These are phyloP conservation scores for Venturia asperata DNA, from an alignment of 2,329 filamentous ascomycete genomes.

Conservation along the genomic window DNA sequence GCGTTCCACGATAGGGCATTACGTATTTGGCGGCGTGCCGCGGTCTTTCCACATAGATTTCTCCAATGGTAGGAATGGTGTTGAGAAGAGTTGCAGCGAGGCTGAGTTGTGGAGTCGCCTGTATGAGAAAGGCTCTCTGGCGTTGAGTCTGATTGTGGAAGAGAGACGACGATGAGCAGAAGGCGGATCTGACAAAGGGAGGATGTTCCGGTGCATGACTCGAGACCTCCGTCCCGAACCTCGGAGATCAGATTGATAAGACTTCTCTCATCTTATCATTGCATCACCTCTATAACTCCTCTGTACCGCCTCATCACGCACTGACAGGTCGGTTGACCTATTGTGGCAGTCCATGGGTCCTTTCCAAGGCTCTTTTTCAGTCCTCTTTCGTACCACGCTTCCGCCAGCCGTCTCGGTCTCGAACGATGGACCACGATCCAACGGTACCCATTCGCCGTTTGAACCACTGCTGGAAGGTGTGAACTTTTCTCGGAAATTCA, in stretches of 20 bases:
- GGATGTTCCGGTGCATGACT: not conserved
- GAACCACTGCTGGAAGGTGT: conserved; percentile 13
- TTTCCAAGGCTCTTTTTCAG: not conserved
- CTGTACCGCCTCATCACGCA: not conserved
- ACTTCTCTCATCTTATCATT: not conserved
- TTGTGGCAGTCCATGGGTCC: not conserved
- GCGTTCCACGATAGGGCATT: conserved; percentile 4
- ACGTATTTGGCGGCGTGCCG: not conserved
- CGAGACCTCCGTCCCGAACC: not conserved
- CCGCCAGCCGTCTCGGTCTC: not conserved
- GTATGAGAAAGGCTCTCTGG: too few relatives aligned
- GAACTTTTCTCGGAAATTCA: conserved; percentile 4
- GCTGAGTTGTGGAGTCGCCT: too few relatives aligned
- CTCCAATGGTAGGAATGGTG: not conserved
- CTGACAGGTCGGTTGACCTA: not conserved
- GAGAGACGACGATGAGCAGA: too few relatives aligned
- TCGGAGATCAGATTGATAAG: conserved; percentile 12
- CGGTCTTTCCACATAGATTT: not conserved
- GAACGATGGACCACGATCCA: not conserved
- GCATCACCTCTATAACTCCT: not conserved
- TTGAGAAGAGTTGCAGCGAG: too few relatives aligned
- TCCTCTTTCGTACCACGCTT: not conserved
- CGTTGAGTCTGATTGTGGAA: not conserved
- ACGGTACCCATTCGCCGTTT: not conserved
- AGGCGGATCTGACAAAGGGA: too few relatives aligned